These are phyloP conservation scores for Coprinopsis sp. DNA, from an alignment of 768 basidiomycete species.

Conservation along the genomic window DNA sequence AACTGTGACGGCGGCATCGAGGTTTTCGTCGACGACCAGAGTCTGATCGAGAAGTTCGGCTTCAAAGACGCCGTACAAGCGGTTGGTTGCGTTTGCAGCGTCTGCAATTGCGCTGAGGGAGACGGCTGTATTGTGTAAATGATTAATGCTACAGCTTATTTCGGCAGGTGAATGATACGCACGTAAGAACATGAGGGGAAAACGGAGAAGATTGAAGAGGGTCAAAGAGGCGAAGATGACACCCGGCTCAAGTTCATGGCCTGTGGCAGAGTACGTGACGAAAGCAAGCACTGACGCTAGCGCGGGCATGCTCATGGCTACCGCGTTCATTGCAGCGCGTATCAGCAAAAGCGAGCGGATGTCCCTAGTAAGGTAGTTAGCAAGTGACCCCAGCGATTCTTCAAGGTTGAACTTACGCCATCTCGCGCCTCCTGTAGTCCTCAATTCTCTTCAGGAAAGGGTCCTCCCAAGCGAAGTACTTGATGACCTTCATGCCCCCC, in stretches of 20 bases:
- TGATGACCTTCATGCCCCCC: slow-evolving; percentile 88
- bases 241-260: slow-evolving; percentile 63
- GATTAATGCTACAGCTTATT: slow-evolving; percentile 4
- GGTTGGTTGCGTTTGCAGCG: slow-evolving; percentile 72
- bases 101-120: slow-evolving; percentile 80
- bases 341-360: slow-evolving; percentile 64
- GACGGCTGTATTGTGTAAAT: slow-evolving; percentile 41
- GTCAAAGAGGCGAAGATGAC: slow-evolving; percentile 82
- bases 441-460: slow-evolving; percentile 76
- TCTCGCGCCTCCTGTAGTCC: slow-evolving; percentile 67
- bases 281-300: slow-evolving; percentile 76
- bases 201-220: slow-evolving; percentile 75
- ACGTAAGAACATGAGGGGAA: slow-evolving; percentile 77
- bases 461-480: slow-evolving; percentile 84
- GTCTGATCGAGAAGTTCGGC: slow-evolving; percentile 71
- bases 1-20: slow-evolving; percentile 65
- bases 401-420: slow-evolving; percentile 40
- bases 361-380: slow-evolving; percentile 33
- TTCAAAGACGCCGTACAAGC: slow-evolving; percentile 77
- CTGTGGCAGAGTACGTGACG: slow-evolving; percentile 70
- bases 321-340: slow-evolving; percentile 61
- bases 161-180: slow-evolving; percentile 20
- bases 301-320: slow-evolving; percentile 68
- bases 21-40: slow-evolving; percentile 45
- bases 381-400: background rate